phyloP scores from a whole-genome alignment of 2,329 filamentous ascomycete species.

The Diaporthe sp. region DNA sequence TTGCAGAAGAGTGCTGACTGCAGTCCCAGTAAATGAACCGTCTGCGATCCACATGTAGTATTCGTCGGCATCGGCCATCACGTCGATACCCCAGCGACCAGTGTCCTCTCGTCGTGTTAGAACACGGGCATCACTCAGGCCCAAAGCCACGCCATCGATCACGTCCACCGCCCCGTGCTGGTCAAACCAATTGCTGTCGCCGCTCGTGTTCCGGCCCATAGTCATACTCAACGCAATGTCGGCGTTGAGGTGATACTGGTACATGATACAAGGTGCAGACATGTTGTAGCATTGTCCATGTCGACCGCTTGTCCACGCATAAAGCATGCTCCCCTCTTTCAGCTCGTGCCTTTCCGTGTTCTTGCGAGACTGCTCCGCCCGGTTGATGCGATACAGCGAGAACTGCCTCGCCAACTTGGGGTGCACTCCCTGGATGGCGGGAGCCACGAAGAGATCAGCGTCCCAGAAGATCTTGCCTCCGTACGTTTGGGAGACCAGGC shows the following conservation, averaged over 20 bases:
- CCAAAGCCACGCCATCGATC: slow-evolving; percentile 38
- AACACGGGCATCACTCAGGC: slow-evolving; percentile 35
- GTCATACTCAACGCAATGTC: slow-evolving; percentile 69
- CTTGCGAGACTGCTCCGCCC: slow-evolving; percentile 64
- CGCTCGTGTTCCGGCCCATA: slow-evolving; percentile 47
- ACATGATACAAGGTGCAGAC: slow-evolving; percentile 75
- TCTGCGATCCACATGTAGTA: slow-evolving; percentile 42
- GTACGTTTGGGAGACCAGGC: slow-evolving; percentile 49
- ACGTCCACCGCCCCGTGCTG: slow-evolving; percentile 37
- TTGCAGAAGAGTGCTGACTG: slow-evolving; percentile 37
- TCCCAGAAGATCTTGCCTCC: slow-evolving; percentile 51
- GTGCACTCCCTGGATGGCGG: slow-evolving; percentile 46
- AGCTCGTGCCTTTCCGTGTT: slow-evolving; percentile 71
- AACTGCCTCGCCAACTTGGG: slow-evolving; percentile 48
- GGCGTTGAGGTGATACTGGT: slow-evolving; percentile 79
- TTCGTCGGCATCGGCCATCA: slow-evolving; percentile 44
- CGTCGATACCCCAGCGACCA: slow-evolving; percentile 42
- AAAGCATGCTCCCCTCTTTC: slow-evolving; percentile 67
- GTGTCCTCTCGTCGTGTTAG: slow-evolving; percentile 40
- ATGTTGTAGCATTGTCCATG: slow-evolving; percentile 77
- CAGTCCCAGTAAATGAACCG: slow-evolving; percentile 37
- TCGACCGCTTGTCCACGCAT: slow-evolving; percentile 76
- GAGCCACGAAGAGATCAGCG: slow-evolving; percentile 49
- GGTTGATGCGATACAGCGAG: slow-evolving; percentile 47
- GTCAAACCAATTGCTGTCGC: slow-evolving; percentile 43